Evolutionary conservation across 2,329 filamentous ascomycete species (phyloP).

Genomic region (Arachnopeziza araneosa): DNA sequence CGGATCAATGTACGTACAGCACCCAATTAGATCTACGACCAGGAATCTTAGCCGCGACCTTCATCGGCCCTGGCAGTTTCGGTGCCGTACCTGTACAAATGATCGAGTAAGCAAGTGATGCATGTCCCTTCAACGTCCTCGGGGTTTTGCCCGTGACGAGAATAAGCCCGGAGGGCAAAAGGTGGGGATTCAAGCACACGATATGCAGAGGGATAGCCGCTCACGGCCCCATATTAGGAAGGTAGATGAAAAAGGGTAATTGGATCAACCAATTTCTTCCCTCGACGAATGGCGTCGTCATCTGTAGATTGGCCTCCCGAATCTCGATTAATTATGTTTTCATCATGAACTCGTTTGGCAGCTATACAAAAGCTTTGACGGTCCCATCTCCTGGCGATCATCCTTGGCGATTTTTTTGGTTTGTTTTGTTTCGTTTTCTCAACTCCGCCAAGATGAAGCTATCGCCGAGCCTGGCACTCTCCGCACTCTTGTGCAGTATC

Average conservation of each 20-base stretch:
- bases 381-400: not conserved
- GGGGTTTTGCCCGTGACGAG: not conserved
- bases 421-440: not conserved
- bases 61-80: not conserved
- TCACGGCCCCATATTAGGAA: not conserved
- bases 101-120: not conserved
- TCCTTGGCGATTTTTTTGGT: not conserved
- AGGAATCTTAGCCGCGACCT: too few relatives aligned
- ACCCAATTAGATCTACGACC: too few relatives aligned
- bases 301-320: not conserved
- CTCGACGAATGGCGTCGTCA: not conserved
- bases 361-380: not conserved
- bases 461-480: not conserved
- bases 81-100: not conserved
- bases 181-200: not conserved
- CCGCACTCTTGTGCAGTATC: not conserved
- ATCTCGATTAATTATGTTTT: not conserved
- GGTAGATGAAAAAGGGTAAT: not conserved
- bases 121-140: not conserved
- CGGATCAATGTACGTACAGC: too few relatives aligned
- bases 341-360: not conserved
- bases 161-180: not conserved
- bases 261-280: not conserved
- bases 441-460: not conserved
- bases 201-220: not conserved